A percentile compares a stretch with the other conserved stretches of the same genome.
These are phyloP conservation scores for Phytophthora cryptogea DNA, from an alignment of 352 stramenopile genomes.

Conservation along the genomic window DNA sequence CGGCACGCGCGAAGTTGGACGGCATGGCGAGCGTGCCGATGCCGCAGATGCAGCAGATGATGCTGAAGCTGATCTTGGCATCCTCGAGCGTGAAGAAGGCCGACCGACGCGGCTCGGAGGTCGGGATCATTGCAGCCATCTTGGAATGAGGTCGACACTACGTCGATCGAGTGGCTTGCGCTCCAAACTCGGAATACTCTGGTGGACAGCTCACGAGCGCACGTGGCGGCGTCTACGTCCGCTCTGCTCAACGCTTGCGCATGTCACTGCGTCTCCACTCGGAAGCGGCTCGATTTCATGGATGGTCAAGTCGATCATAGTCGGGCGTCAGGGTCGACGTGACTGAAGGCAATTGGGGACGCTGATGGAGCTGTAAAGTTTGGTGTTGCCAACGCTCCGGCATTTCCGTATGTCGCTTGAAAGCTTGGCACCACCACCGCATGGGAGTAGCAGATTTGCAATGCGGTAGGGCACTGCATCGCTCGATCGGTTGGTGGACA, in stretches of 20 bases:
- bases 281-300: conserved; percentile 22
- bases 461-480: background rate
- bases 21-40: conserved; percentile 68
- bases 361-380: background rate
- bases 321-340: background rate
- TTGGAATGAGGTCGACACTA: conserved; percentile 5
- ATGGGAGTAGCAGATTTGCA: conserved; percentile 22
- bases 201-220: conserved; percentile 15
- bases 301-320: conserved; percentile 13
- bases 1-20: conserved; percentile 56
- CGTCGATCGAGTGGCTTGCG: conserved; percentile 20
- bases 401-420: conserved; percentile 21
- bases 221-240: conserved; percentile 27
- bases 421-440: conserved; percentile 11
- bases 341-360: background rate
- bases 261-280: conserved; percentile 3
- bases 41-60: conserved; percentile 63
- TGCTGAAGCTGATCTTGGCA: conserved; percentile 55
- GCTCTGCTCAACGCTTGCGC: conserved; percentile 10
- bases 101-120: conserved; percentile 12
- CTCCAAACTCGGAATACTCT: conserved; percentile 34
- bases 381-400: conserved; percentile 10
- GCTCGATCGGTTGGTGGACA: background rate
- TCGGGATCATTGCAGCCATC: conserved; percentile 13
- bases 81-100: conserved; percentile 57